A percentile compares a stretch with the other conserved stretches of the same genome.
These are phyloP conservation scores for Pneumocystis murina DNA, from an alignment of 1,139 yeast genomes.

Conservation along the genomic window DNA sequence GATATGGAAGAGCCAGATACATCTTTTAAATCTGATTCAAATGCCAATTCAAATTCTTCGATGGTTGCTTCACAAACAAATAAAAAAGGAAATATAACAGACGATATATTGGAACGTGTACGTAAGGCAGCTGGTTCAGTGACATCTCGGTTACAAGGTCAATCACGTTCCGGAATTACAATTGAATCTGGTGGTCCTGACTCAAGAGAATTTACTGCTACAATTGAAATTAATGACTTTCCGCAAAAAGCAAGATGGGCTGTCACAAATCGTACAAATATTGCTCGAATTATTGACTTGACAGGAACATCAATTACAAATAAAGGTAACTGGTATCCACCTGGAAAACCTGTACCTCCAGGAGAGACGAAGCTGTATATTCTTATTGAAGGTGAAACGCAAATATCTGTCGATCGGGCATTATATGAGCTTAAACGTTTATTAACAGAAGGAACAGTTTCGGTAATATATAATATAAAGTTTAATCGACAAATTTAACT, in stretches of 20 bases:
- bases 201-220: conserved; percentile 50
- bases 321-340: conserved; percentile 64
- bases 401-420: conserved; percentile 49
- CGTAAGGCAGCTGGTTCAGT: conserved; percentile 11
- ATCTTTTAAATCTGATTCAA: conserved; percentile 1
- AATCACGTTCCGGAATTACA: conserved; percentile 30
- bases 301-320: conserved; percentile 70
- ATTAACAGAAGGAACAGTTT: conserved; percentile 37
- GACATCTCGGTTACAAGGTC: conserved; percentile 13
- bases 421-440: conserved; percentile 45
- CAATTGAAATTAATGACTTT: conserved; percentile 64
- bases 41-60: not conserved
- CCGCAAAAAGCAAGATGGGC: conserved; percentile 73
- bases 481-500: conserved; percentile 20
- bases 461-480: conserved; percentile 25
- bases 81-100: not conserved
- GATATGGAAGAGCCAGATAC: conserved; percentile 1
- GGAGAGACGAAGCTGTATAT: conserved; percentile 62
- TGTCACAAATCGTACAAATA: conserved; percentile 55
- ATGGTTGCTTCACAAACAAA: not conserved
- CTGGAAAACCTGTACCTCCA: conserved; percentile 33
- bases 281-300: conserved; percentile 51
- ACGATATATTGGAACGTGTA: conserved; percentile 11
- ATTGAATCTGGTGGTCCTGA: conserved; percentile 50
- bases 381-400: conserved; percentile 63